A percentile compares a stretch with the other conserved stretches of the same genome.
Conservation (phyloP, 192 early-diverging fungal genomes). For the Coemansia sp. region DNA sequence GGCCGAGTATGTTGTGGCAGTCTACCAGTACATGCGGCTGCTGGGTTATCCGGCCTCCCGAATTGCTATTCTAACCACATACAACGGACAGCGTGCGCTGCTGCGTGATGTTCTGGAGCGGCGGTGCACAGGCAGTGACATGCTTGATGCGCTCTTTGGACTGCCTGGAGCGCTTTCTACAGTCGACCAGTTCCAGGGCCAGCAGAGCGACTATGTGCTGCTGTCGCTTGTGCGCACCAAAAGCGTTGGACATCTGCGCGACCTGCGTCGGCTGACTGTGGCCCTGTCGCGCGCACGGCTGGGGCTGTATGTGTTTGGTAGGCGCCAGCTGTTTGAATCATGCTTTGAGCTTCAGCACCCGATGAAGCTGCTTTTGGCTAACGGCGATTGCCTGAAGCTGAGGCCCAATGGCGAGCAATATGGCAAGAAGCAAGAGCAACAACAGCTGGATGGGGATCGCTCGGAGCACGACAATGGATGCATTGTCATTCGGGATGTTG, state of each 20-base stretch:
- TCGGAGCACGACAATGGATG: background rate
- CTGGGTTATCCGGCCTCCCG: conserved; percentile 88
- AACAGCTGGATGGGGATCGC: background rate
- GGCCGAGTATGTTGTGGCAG: conserved; percentile 94
- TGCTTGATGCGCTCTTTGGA: conserved; percentile 63
- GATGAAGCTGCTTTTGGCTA: conserved; percentile 61
- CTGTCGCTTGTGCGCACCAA: conserved; percentile 92
- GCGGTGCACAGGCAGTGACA: conserved; percentile 59
- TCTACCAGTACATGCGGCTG: conserved; percentile 95
- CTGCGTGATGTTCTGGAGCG: conserved; percentile 85
- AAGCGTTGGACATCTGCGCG: conserved; percentile 87
- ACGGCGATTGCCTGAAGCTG: conserved; percentile 62
- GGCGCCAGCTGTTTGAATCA: conserved; percentile 69
- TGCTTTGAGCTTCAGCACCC: conserved; percentile 81
- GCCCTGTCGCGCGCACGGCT: conserved; percentile 92
- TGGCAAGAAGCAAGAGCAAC: conserved; percentile 27
- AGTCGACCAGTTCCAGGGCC: conserved; percentile 97
- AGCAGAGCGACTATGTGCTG: conserved; percentile 91
- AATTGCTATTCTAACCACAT: conserved; percentile 93
- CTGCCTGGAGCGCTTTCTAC: conserved; percentile 79
- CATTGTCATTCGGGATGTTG: conserved; percentile 26
- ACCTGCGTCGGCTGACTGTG: conserved; percentile 89
- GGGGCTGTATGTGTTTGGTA: conserved; percentile 92
- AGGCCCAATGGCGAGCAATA: conserved; percentile 59
- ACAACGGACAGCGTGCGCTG: conserved; percentile 94